Evolutionary conservation across 2,329 filamentous ascomycete genomes (phyloP), one percentile per base, ranked within the genome.

Genomic region (Hirsutella minnesotensis): DNA sequence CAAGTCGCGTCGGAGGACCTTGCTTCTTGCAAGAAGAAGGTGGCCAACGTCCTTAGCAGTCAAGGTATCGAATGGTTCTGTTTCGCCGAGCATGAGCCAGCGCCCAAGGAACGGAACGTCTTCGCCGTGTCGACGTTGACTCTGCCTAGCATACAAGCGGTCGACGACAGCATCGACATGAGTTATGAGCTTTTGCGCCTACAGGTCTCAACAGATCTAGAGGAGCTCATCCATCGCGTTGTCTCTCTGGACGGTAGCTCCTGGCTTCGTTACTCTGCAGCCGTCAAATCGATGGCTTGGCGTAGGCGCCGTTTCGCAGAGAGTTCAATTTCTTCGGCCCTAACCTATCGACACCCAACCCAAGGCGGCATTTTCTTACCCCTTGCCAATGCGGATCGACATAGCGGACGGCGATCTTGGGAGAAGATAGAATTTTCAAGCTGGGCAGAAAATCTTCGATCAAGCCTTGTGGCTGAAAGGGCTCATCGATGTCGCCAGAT

Each of bases 131-230:
- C 90, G 1, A 92, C 84, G 18, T 75, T 76, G 12, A 69, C 76
- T 20, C 77, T 74, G 1, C 75, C 76, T 19, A 87, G 95, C 53
- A 67, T 79, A 46, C 86, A 95, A 33, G 79, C 74, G 36, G 94
- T 96, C 81, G 90, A 96, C 58, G 90, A 89, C 16, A 95, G 87
- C 54, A 69, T 94, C 0, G 72, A 96, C 16, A 96, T 96, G 90
- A 88, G 81, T 44, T 82, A 89, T 1, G 85, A 92, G 53, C 96
- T 95, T 56, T 69, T 92, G 13, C 82, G 86, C 47, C 90, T 90
- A 1, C 69, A 95, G 4, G 64, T 85, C 3, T 63, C 75, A 1
- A 92, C 87, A 9, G 89, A 96, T 35, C 74, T 96, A 2, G 55
- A 61, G 5, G 61, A 66, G 9, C 68, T 96, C 1, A 75, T 94